Conservation (phyloP, 768 basidiomycete genomes). For the Termitomyces eurrhizus region DNA sequence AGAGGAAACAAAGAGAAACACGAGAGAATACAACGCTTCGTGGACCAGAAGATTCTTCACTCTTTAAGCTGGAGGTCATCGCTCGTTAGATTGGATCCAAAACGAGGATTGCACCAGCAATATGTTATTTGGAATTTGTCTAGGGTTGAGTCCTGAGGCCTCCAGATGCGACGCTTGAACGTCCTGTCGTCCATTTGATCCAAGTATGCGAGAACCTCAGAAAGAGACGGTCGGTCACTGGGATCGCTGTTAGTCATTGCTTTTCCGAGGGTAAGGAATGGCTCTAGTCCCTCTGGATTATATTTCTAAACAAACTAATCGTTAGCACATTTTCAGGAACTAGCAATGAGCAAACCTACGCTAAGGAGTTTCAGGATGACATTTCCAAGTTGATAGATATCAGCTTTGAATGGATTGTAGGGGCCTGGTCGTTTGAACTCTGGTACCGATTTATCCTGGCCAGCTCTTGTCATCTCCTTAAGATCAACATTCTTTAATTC, state of each 20-base stretch:
- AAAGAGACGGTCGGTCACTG: background rate
- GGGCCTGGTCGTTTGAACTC: background rate
- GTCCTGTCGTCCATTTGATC: background rate
- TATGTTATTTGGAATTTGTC: background rate
- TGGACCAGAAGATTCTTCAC: background rate
- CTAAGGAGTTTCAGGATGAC: background rate
- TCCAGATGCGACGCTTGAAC: background rate
- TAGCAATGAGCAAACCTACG: background rate
- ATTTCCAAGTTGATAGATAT: background rate
- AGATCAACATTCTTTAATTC: background rate
- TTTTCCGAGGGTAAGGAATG: background rate
- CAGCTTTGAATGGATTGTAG: background rate
- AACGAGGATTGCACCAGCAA: background rate
- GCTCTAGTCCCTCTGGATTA: background rate
- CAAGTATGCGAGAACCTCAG: background rate
- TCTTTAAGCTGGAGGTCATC: background rate
- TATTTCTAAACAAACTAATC: background rate
- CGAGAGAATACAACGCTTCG: background rate
- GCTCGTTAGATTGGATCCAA: background rate
- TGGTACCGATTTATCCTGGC: slow-evolving; percentile 1
- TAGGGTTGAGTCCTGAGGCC: background rate
- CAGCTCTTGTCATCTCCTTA: background rate
- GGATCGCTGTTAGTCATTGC: slow-evolving; percentile 1
- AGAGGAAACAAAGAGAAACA: too few relatives aligned
- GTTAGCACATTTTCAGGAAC: too few relatives aligned